Evolutionary conservation across 2,329 filamentous ascomycete species (phyloP).

Genomic region (Epichloe glyceriae): DNA sequence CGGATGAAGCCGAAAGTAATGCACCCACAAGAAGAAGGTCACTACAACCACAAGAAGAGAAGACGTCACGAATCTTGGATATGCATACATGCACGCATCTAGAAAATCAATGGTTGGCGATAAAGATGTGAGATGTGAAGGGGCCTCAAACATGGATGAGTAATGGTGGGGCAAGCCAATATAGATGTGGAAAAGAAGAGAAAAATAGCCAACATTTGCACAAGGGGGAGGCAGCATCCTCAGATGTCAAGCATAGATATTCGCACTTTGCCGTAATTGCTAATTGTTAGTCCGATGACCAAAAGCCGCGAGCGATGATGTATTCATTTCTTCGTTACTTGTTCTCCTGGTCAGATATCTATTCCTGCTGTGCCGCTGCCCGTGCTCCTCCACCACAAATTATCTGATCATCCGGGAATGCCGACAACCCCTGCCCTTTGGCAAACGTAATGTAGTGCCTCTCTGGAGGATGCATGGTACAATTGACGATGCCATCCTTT

Average conservation of each 20-base stretch:
- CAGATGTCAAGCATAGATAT: too few species aligned
- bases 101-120: not conserved
- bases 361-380: not conserved
- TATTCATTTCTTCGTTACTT: too few species aligned
- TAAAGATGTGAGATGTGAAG: not conserved
- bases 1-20: slow-evolving; percentile 3
- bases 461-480: too few species aligned
- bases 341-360: not conserved
- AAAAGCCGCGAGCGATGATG: not conserved
- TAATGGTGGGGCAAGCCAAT: too few species aligned
- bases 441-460: too few species aligned
- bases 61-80: not conserved
- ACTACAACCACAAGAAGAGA: not conserved
- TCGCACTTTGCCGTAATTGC: too few species aligned
- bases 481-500: too few species aligned
- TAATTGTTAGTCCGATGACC: not conserved
- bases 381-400: not conserved
- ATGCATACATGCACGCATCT: not conserved
- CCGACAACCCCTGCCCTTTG: not conserved
- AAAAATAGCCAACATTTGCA: too few species aligned
- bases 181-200: too few species aligned
- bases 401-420: not conserved
- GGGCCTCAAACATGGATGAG: not conserved
- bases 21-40: not conserved
- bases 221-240: too few species aligned